Evolutionary conservation across 2,329 filamentous ascomycete species (phyloP), one percentile per base, ranked within the genome.

Genomic region (Colletotrichum endophyticum): DNA sequence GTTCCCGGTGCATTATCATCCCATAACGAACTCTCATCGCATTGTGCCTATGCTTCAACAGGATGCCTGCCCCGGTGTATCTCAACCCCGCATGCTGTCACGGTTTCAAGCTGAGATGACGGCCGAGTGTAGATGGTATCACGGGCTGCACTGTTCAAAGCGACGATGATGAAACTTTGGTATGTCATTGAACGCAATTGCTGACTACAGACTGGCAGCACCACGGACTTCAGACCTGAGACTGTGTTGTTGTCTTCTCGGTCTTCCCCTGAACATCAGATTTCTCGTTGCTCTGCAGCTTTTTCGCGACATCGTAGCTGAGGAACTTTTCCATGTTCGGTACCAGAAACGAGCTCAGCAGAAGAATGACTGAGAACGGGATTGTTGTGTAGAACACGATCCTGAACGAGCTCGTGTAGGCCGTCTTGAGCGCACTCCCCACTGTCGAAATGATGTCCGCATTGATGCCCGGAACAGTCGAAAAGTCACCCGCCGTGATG

Each of bases 241-340:
- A 13, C 59, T 8, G 7, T 32, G 6, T 56, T 8, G 30, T 30
- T 25, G 44, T 68, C 15, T 16, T 25, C 11, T 63, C 70, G 16
- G 44, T 49, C 19, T 49, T 49, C 19, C n/a, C 19, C 9, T 27
- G 32, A 28, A 44, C 27, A 27, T n/a, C 13, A 19, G 13, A n/a
- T n/a, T 53, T 49, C 44, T 22, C 19, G n/a, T 39, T 49, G 44
- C 76, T 78, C 78, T 86, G 85, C 66, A 88, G 81, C 77, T 84
- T 86, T 81, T 87, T 86, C 15, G 86, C 86, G 16, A 88, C 86
- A 68, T 88, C 84, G 68, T 84, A 81, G 1, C 84, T 87, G 44
- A 88, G 80, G 78, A 84, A 87, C 30, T 84, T 82, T 77, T 88
- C 85, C 22, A 88, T 84, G 77, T 88, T 84, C 22, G 86, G 86